Evolutionary conservation across 2,329 filamentous ascomycete species (phyloP).

Genomic region (Venturia effusa): DNA sequence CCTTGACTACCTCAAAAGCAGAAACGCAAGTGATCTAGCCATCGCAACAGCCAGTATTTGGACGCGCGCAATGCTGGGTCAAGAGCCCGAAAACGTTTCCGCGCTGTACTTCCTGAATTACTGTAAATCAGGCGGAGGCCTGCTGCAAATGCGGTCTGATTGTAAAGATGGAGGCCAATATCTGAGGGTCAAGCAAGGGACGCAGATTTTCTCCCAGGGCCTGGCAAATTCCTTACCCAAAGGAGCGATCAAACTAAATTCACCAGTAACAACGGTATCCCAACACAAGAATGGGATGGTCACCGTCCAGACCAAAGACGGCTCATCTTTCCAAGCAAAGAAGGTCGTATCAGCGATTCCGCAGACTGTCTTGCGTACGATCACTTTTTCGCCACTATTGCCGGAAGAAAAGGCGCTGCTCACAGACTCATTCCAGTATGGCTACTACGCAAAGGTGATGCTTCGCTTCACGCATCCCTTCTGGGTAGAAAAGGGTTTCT

Average conservation of each 20-base stretch:
- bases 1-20: slow-evolving; percentile 26
- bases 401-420: slow-evolving; percentile 30
- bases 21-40: slow-evolving; percentile 22
- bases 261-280: slow-evolving; percentile 16
- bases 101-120: slow-evolving; percentile 47
- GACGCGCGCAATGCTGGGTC: slow-evolving; percentile 40
- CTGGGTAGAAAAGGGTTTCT: slow-evolving; percentile 35
- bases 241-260: slow-evolving; percentile 21
- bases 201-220: slow-evolving; percentile 12
- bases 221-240: slow-evolving; percentile 21
- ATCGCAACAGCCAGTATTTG: slow-evolving; percentile 33
- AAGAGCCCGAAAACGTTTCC: slow-evolving; percentile 38
- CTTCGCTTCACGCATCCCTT: slow-evolving; percentile 34
- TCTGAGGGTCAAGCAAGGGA: slow-evolving; percentile 40
- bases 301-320: slow-evolving; percentile 19
- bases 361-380: slow-evolving; percentile 33
- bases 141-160: slow-evolving; percentile 44
- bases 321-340: slow-evolving; percentile 24
- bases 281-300: slow-evolving; percentile 6
- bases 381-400: slow-evolving; percentile 39
- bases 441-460: slow-evolving; percentile 44
- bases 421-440: slow-evolving; percentile 27
- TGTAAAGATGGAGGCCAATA: slow-evolving; percentile 42
- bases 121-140: slow-evolving; percentile 41
- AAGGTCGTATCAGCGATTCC: slow-evolving; percentile 41